Conservation (phyloP, 805 yeast species). For the Ogataea kodamae region DNA sequence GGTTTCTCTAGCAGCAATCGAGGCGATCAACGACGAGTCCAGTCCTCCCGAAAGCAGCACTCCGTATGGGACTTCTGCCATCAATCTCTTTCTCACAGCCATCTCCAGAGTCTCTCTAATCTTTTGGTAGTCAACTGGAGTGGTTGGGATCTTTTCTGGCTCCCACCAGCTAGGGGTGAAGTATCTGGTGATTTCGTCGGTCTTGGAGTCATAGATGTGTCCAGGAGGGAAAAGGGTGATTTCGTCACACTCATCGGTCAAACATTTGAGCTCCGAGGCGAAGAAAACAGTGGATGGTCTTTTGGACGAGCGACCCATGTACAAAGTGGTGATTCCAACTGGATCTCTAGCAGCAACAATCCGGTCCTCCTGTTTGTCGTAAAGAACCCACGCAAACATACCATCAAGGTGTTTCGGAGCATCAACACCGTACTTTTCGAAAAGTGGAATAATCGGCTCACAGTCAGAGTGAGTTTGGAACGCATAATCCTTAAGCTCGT, state of each 20-base stretch:
- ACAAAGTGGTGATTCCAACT: conserved; percentile 92
- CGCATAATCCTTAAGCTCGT: conserved; percentile 63
- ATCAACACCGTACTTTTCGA: conserved; percentile 79
- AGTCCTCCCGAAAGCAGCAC: conserved; percentile 96
- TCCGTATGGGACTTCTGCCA: conserved; percentile 99
- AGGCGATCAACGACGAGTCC: conserved; percentile 93
- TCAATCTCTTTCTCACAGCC: conserved; percentile 97
- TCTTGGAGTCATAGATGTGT: conserved; percentile 87
- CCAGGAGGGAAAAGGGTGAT: conserved; percentile 98
- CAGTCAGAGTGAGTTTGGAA: conserved; percentile 91
- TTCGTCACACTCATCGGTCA: conserved; percentile 90
- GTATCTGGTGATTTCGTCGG: conserved; percentile 83
- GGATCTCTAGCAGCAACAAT: conserved; percentile 98
- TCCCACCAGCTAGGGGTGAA: conserved; percentile 96
- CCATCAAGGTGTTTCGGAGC: conserved; percentile 95
- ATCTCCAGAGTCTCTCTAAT: conserved; percentile 82
- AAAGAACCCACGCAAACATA: conserved; percentile 94
- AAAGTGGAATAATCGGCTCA: conserved; percentile 95
- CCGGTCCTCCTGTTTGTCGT: conserved; percentile 81
- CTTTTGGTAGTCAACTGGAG: conserved; percentile 65
- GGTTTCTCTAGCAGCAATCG: conserved; percentile 97
- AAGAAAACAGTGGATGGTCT: conserved; percentile 78
- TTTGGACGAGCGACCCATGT: conserved; percentile 80
- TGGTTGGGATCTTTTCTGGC: conserved; percentile 66
- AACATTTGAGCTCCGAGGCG: conserved; percentile 92